Evolutionary conservation across 2,329 filamentous ascomycete species (phyloP).

Genomic region (Atkinsonella texensis): DNA sequence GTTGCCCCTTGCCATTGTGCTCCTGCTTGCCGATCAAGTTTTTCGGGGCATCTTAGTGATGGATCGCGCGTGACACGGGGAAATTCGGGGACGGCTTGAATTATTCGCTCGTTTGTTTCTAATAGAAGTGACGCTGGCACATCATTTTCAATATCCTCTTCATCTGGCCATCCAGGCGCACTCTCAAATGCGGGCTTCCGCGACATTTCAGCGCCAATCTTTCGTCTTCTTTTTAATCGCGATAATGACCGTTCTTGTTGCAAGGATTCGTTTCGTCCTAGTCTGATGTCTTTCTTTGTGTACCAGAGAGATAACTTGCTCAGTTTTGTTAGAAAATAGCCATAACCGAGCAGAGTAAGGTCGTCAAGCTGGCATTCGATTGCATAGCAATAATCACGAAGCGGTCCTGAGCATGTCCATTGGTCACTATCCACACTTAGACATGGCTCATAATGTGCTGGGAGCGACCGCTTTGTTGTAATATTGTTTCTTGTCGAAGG

Average conservation of each 20-base stretch:
- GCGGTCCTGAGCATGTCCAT: not conserved
- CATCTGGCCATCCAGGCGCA: constrained; percentile 13
- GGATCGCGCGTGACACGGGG: not conserved
- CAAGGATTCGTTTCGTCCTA: not conserved
- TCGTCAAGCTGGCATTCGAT: not conserved
- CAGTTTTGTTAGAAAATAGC: not conserved
- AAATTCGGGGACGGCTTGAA: not conserved
- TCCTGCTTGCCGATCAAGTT: constrained; percentile 18
- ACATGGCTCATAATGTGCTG: not conserved
- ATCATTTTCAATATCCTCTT: constrained; percentile 44
- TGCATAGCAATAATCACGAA: not conserved
- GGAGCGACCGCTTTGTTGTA: too few relatives aligned
- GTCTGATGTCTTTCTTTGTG: too few relatives aligned
- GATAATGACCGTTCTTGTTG: too few relatives aligned
- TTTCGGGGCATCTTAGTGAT: not conserved
- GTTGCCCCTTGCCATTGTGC: constrained; percentile 44
- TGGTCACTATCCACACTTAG: too few relatives aligned
- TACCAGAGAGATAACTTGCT: not conserved
- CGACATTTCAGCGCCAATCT: constrained; percentile 25
- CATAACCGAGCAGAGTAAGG: not conserved
- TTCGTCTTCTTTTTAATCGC: constrained; percentile 35
- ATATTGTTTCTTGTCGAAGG: too few relatives aligned
- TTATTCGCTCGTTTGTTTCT: constrained; percentile 30
- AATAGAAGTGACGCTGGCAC: constrained; percentile 53
- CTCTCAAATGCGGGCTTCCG: not conserved